A percentile compares a stretch with the other conserved stretches of the same genome.
phyloP scores from a whole-genome alignment of 164 flowering plant genomes.

The Malania oleifera region DNA sequence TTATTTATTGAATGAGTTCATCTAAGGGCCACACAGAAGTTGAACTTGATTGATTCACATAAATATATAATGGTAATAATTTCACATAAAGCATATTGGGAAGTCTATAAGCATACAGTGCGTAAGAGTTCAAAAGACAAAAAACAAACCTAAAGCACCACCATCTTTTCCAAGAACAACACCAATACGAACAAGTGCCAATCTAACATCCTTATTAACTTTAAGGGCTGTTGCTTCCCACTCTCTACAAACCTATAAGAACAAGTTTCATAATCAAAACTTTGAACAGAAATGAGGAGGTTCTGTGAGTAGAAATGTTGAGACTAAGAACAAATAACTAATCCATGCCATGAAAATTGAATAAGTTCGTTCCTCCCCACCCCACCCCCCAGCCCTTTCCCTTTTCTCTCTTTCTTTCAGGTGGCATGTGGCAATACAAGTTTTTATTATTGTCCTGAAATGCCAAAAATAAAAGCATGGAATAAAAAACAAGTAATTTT shows the following conservation, averaged over 20 bases:
- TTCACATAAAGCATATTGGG: no score
- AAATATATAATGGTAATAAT: no score
- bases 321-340: not conserved
- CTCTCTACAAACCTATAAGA: conserved; percentile 87
- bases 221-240: conserved; percentile 83
- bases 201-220: conserved; percentile 72
- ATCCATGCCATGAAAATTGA: no score
- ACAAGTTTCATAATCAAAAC: not conserved
- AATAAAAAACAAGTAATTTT: no score
- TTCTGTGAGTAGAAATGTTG: not conserved
- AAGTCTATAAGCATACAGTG: conserved; percentile 1
- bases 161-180: conserved; percentile 98
- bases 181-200: conserved; percentile 83
- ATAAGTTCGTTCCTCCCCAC: no score
- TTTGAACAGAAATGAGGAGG: not conserved
- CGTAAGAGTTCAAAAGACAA: not conserved
- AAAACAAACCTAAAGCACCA: conserved; percentile 79
- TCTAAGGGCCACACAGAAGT: not conserved
- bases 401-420: no score
- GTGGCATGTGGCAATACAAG: no score
- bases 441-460: no score
- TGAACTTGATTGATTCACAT: no score
- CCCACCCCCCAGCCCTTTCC: no score
- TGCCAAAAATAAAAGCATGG: no score
- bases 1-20: not conserved